Percentiles rank a stretch among this genome's conserved stretches.
phyloP scores from a whole-genome alignment of 208 protist species.

The Trichomonas gallinae region DNA sequence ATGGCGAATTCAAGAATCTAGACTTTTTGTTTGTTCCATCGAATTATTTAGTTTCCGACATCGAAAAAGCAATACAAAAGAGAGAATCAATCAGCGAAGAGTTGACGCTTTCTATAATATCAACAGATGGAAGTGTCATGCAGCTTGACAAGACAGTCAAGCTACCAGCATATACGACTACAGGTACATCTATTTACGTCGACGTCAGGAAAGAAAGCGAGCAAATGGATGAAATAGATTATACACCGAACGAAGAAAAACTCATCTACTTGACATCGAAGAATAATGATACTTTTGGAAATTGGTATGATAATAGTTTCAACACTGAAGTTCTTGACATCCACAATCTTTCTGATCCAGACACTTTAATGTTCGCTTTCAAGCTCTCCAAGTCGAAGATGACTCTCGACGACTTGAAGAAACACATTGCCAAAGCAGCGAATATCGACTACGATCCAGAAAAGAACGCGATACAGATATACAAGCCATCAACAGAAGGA shows the following conservation, averaged over 20 bases:
- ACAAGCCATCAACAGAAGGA: neutral
- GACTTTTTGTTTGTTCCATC: neutral
- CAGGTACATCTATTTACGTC: neutral
- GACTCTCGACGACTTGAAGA: neutral
- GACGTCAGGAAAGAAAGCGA: neutral
- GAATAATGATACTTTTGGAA: neutral
- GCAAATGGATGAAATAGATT: neutral
- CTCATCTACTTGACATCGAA: no score
- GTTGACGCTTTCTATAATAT: neutral
- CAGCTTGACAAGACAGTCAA: neutral
- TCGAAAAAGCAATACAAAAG: neutral
- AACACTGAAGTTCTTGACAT: neutral
- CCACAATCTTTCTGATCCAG: neutral
- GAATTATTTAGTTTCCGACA: neutral
- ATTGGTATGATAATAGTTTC: neutral
- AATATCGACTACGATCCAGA: neutral
- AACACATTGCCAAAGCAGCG: neutral
- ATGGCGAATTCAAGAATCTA: neutral
- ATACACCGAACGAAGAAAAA: neutral
- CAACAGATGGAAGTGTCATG: neutral
- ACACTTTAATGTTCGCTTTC: neutral
- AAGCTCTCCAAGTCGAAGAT: neutral
- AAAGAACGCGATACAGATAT: neutral
- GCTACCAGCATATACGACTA: neutral
- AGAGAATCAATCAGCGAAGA: neutral